Base-by-base conservation (phyloP, 306 rosid species). In the Astragalus membranaceus region DNA sequence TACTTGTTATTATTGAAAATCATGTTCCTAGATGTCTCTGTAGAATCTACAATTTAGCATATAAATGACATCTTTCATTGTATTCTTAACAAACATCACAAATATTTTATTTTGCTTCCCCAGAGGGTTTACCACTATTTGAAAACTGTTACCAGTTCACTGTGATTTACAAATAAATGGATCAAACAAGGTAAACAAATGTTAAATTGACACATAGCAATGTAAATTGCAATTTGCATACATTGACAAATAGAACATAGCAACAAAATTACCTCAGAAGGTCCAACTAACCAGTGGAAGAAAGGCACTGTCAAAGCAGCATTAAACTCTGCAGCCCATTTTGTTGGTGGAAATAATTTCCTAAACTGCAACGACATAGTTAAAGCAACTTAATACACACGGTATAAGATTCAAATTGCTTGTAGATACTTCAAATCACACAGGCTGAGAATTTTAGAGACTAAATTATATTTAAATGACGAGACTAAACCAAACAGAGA, bases 311-410 rank as follows among this genome's bases (percentile, higher is more conserved):
- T 94, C 54, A 90, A 61, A 43, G 91, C 85, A 64, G 98, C 98
- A 81, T 94, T 94, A 85, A 90, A 94, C 78, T 94, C 98, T 23
- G 89, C 93, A 70, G 97, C 96, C 98, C 98, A 94, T 78, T 79
- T 88, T 41, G 98, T 90, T 20, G 98, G 98, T 3, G 97, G 98
- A 81, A 94, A 94, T 30, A 90, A 70, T 84, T 88, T 94, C 87
- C 86, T 88, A 53, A 94, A 90, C 98, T 90, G 93, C 84, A 85
- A 17, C 12, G 26, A 30, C 15, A 54, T 41, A 61, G n/a, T 30
- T 59, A 71, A 60, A 7, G 2, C 0, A 23, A 47, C 32, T 48
- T 16, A 32, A 75, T 51, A 17, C 8, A 23, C 50, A 41, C 0
- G 0, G 14, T 37, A 29, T 14, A 29, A 29, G 13, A 69, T 53